Base-by-base conservation (phyloP, 108 stramenopile species). In the Epithemia pelagica region DNA sequence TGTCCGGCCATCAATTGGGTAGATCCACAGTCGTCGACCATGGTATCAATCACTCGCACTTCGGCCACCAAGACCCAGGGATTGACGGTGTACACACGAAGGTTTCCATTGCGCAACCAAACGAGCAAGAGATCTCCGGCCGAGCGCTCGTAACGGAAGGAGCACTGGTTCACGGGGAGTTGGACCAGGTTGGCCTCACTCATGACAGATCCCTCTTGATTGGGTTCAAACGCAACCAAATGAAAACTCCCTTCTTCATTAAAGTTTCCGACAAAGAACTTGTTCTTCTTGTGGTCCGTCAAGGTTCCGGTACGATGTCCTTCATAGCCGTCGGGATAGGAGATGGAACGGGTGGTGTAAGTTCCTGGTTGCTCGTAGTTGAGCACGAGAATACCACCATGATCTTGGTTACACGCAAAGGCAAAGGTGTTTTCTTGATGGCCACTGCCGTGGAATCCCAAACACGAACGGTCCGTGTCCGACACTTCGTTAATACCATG, bases 291-390 rank as follows among this genome's bases (percentile, higher is more conserved):
- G 64, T 75, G 68, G 46, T 55, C 30, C 1, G 57, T 51, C 27
- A 75, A 63, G 28, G 46, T 53, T 65, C 74, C 74, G 24, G 64
- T 75, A 27, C 74, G 74, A 52, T 65, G 51, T 7, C n/a, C 64
- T 0, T 58, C 58, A 26, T 33, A 55, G 2, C 0, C 58, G 25
- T 32, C 63, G 0, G 74, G 74, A 55, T 75, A 75, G 21, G 51
- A 3, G 64, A 75, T 15, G 24, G 74, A 68, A 0, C 58, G 27
- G 22, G 74, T 64, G 28, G 69, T 53, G 54, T 75, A 75, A 20
- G 63, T 61, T 18, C 30, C 24, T 30, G 64, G 3, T 32, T 27
- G 26, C 20, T 61, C 59, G 52, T 75, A 75, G 27, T 75, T 58
- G 0, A 69, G 62, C 24, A 52, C 23, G 25, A 75, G 58, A 32